phyloP scores from a whole-genome alignment of 2,329 filamentous ascomycete genomes.

The Ceratocystis colombiana region DNA sequence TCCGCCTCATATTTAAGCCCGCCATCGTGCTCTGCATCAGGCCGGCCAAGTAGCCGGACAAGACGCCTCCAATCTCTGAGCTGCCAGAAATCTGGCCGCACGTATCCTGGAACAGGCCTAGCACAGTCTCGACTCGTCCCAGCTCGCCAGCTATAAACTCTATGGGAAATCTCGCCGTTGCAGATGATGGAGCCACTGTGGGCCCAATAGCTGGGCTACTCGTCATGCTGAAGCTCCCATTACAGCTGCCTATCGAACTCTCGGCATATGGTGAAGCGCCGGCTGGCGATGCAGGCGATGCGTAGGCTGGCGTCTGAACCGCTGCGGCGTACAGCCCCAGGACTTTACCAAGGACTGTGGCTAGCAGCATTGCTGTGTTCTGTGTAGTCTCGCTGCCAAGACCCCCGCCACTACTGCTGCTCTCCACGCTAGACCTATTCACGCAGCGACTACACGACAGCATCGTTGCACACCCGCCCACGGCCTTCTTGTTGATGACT shows the following conservation, averaged over 20 bases:
- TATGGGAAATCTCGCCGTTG: conserved; percentile 12
- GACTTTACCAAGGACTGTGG: conserved; percentile 41
- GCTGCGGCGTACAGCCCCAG: conserved; percentile 10
- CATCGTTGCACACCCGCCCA: conserved; percentile 41
- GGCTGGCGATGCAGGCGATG: conserved; percentile 12
- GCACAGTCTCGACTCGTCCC: conserved; percentile 40
- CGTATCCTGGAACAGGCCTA: conserved; percentile 40
- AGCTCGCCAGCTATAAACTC: conserved; percentile 32
- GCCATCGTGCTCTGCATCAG: conserved; percentile 38
- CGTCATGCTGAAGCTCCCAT: neutral
- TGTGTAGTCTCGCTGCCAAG: conserved; percentile 29
- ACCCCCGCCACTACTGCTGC: neutral
- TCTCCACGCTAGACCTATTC: conserved; percentile 32
- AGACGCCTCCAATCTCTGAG: conserved; percentile 36
- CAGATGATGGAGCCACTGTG: neutral
- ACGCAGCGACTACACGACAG: conserved; percentile 40
- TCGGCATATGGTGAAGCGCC: conserved; percentile 2
- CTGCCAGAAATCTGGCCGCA: conserved; percentile 35
- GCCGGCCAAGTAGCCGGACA: conserved; percentile 38
- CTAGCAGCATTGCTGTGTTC: conserved; percentile 42
- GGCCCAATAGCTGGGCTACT: neutral
- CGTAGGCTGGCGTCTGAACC: neutral
- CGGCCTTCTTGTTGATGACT: conserved; percentile 39
- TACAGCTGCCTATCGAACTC: neutral
- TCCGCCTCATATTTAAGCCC: conserved; percentile 34